phyloP scores from a whole-genome alignment of 1,139 yeast species.

The Suhomyces taliae region DNA sequence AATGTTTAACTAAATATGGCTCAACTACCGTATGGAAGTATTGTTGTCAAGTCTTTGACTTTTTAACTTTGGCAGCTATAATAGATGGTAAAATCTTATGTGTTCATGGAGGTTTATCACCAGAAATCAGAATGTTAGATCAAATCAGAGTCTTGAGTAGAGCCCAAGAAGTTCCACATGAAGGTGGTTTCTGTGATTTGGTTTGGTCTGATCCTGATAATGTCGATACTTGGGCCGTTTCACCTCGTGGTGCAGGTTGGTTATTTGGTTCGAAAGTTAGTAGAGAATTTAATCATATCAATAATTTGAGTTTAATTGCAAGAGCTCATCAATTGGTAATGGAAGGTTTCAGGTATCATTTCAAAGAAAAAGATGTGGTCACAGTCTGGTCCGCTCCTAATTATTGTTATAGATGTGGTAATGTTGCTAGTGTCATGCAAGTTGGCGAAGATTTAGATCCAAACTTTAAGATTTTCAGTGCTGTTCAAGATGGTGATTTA shows the following conservation, averaged over 20 bases:
- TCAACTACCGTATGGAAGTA: constrained; percentile 98
- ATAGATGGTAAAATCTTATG: constrained; percentile 91
- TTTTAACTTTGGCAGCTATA: constrained; percentile 88
- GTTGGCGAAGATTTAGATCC: constrained; percentile 86
- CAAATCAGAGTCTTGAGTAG: constrained; percentile 91
- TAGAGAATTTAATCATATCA: constrained; percentile 89
- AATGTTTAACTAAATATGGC: constrained; percentile 88
- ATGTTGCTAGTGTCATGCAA: constrained; percentile 97
- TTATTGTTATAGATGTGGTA: constrained; percentile 96
- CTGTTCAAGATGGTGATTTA: constrained; percentile 86
- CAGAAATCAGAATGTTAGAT: constrained; percentile 94
- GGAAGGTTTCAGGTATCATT: constrained; percentile 97
- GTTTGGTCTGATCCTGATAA: constrained; percentile 99
- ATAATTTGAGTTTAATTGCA: constrained; percentile 83
- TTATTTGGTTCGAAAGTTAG: constrained; percentile 91
- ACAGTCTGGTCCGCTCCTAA: constrained; percentile 99
- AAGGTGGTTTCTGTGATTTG: constrained; percentile 96
- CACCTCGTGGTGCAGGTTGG: constrained; percentile 99
- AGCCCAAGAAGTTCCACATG: constrained; percentile 99
- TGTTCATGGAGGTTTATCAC: constrained; percentile 97
- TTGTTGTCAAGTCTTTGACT: constrained; percentile 95
- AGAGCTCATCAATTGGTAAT: constrained; percentile 97
- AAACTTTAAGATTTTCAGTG: constrained; percentile 89
- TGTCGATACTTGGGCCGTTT: constrained; percentile 98
- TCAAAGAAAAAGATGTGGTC: constrained; percentile 91